These are phyloP conservation scores for Russula sp. DNA, from an alignment of 768 basidiomycete species.

Conservation along the genomic window DNA sequence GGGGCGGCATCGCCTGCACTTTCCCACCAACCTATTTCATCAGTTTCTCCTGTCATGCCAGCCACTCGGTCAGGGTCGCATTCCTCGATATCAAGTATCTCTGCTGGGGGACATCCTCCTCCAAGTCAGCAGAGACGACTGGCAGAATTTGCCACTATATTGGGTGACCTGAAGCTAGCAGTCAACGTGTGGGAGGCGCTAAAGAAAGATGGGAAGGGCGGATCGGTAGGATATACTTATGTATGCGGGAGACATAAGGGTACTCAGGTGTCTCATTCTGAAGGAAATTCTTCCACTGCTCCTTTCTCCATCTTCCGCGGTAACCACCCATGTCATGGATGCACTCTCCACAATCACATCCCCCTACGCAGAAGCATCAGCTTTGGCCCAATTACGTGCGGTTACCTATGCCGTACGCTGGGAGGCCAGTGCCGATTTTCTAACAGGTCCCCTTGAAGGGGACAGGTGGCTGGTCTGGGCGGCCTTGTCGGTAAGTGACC, in stretches of 20 bases:
- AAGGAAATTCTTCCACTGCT: slow-evolving; percentile 83
- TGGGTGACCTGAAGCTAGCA: slow-evolving; percentile 88
- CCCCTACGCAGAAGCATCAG: slow-evolving; percentile 47
- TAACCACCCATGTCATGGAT: slow-evolving; percentile 58
- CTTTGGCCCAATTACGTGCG: slow-evolving; percentile 65
- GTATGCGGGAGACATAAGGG: slow-evolving; percentile 9
- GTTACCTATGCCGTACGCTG: slow-evolving; percentile 71
- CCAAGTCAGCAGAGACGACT: slow-evolving; percentile 79
- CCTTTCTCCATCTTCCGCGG: slow-evolving; percentile 60
- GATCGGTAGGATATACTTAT: slow-evolving; percentile 58
- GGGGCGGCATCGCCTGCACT: slow-evolving; percentile 41
- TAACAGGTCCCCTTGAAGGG: slow-evolving; percentile 58
- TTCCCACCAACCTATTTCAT: slow-evolving; percentile 41
- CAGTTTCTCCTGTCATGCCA: slow-evolving; percentile 38
- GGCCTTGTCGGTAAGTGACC: slow-evolving; percentile 65
- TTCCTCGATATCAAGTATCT: slow-evolving; percentile 34
- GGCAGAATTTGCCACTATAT: slow-evolving; percentile 91
- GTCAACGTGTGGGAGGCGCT: slow-evolving; percentile 79
- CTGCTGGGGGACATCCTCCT: slow-evolving; percentile 32
- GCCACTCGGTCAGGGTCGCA: slow-evolving; percentile 38
- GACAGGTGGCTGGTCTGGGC: slow-evolving; percentile 87
- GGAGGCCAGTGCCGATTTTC: slow-evolving; percentile 63
- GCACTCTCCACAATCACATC: slow-evolving; percentile 53
- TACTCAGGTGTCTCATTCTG: slow-evolving; percentile 4
- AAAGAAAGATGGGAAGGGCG: slow-evolving; percentile 83